Percentiles rank a stretch among this genome's conserved stretches.
Evolutionary conservation across 495 filamentous ascomycete genomes (phyloP).

Genomic region (Aspergillus baeticus): DNA sequence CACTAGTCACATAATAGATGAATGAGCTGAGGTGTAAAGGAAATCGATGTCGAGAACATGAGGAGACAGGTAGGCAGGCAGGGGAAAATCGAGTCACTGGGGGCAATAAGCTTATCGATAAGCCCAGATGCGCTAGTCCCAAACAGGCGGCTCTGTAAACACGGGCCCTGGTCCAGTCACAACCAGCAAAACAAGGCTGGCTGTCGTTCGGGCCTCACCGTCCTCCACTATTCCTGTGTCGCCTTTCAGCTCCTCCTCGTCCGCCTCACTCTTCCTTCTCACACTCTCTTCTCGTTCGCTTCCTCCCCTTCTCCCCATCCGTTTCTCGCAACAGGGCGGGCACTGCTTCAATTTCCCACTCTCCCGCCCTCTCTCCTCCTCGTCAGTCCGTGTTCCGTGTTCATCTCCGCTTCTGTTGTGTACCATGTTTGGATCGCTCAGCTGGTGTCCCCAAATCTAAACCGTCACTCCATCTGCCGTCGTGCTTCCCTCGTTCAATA

Average conservation of each 20-base stretch:
- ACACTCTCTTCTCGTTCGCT: background rate
- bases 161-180: slow-evolving; percentile 16
- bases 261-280: slow-evolving; percentile 15
- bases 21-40: background rate
- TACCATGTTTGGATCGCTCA: slow-evolving; percentile 13
- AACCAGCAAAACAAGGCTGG: slow-evolving; percentile 23
- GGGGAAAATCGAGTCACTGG: slow-evolving; percentile 1
- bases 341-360: slow-evolving; percentile 2
- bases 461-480: slow-evolving; percentile 2
- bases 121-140: slow-evolving; percentile 32
- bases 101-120: slow-evolving; percentile 50
- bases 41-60: background rate
- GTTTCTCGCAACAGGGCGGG: slow-evolving; percentile 5
- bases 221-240: slow-evolving; percentile 11
- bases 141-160: slow-evolving; percentile 42
- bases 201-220: slow-evolving; percentile 40
- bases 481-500: slow-evolving; percentile 16
- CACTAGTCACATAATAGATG: too few relatives aligned
- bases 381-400: slow-evolving; percentile 5
- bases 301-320: background rate
- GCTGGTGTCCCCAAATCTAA: background rate
- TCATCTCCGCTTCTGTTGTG: slow-evolving; percentile 3
- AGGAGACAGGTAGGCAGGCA: too few relatives aligned
- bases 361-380: background rate
- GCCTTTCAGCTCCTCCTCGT: slow-evolving; percentile 17